These are phyloP conservation scores for Candida nitratophila DNA, from an alignment of 805 yeast species.

Conservation along the genomic window DNA sequence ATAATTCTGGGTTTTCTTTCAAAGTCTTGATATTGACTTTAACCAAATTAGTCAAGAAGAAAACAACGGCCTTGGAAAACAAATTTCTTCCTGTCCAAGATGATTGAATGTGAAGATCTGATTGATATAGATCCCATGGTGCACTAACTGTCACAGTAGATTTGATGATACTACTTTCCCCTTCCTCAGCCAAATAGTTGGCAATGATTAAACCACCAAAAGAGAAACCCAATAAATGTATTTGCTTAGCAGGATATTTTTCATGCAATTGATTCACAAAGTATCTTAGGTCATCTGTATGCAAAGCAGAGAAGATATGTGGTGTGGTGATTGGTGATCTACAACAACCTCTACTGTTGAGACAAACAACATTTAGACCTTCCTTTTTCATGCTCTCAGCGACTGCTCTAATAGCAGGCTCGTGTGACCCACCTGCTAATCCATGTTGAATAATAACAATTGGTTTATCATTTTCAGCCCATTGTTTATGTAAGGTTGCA, in stretches of 20 bases:
- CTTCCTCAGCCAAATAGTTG: conserved; percentile 67
- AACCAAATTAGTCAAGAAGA: conserved; percentile 33
- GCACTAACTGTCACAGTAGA: conserved; percentile 56
- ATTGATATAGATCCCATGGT: conserved; percentile 67
- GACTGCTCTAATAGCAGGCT: conserved; percentile 58
- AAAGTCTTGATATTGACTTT: conserved; percentile 36
- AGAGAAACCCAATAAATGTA: conserved; percentile 65
- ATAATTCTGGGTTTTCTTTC: conserved; percentile 17
- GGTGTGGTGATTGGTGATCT: conserved; percentile 67
- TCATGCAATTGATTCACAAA: conserved; percentile 42
- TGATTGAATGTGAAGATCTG: conserved; percentile 35
- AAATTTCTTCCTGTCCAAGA: conserved; percentile 32
- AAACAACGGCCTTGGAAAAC: conserved; percentile 35
- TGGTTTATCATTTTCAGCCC: conserved; percentile 39
- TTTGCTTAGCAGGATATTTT: conserved; percentile 53
- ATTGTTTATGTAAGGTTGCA: conserved; percentile 21
- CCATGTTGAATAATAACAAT: conserved; percentile 63
- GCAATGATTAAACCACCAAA: conserved; percentile 63
- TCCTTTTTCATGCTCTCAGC: conserved; percentile 34
- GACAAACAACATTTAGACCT: conserved; percentile 47
- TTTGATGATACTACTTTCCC: conserved; percentile 40
- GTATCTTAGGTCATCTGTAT: conserved; percentile 63
- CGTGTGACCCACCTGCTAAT: conserved; percentile 75
- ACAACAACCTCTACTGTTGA: conserved; percentile 74
- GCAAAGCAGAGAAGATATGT: conserved; percentile 56